phyloP scores from a whole-genome alignment of 768 basidiomycete genomes.

The Neoboletus brunneissimus region DNA sequence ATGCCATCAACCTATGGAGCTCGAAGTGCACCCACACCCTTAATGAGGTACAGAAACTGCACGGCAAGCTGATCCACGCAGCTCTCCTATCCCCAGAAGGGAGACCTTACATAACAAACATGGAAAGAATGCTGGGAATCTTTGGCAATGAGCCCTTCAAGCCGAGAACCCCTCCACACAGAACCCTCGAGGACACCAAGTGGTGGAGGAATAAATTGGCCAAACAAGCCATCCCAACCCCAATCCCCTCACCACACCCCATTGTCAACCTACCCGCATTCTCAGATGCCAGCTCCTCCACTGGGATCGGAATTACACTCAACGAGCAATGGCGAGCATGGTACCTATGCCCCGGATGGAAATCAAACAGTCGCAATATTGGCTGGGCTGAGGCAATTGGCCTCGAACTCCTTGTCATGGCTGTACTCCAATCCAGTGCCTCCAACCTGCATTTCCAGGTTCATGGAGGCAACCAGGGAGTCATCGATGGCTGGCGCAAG shows the following conservation, averaged over 20 bases:
- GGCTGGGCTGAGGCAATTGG: constrained; percentile 47
- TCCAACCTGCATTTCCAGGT: not conserved
- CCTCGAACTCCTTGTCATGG: constrained; percentile 38
- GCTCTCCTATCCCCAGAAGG: not conserved
- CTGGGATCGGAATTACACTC: no score
- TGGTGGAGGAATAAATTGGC: not conserved
- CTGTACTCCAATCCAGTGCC: not conserved
- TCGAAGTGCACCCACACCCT: no score
- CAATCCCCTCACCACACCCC: no score
- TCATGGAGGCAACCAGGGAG: constrained; percentile 31
- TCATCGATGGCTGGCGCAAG: constrained; percentile 34
- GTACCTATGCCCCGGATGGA: fast-evolving
- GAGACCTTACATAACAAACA: not conserved
- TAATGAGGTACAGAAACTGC: no score
- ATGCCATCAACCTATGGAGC: fast-evolving
- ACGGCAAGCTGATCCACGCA: no score
- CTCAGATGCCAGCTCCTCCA: no score
- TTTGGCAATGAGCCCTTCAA: not conserved
- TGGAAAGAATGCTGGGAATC: not conserved
- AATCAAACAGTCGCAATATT: constrained; percentile 24
- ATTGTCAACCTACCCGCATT: no score
- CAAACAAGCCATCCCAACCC: fast-evolving
- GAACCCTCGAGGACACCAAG: not conserved
- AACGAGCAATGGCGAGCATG: not conserved
- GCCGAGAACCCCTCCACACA: not conserved